Base-by-base conservation (phyloP, 2,329 filamentous ascomycete genomes). In the Paraphoma chrysanthemicola region DNA sequence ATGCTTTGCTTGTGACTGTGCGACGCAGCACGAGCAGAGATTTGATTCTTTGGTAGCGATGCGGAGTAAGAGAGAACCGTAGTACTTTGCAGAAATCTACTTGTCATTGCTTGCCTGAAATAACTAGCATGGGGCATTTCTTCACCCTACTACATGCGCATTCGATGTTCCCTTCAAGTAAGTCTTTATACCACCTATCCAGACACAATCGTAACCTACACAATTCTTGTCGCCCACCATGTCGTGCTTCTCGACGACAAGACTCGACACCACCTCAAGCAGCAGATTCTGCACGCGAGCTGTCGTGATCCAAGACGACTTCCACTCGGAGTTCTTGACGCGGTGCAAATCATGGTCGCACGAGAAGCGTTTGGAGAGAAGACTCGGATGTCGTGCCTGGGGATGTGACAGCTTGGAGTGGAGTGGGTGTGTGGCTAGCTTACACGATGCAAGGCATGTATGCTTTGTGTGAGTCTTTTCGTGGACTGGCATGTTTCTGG, bases 281-380 rank as follows among this genome's bases (percentile, higher is more conserved):
- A 18, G 43, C 7, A 12, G 44, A 46, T 46, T 12, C 17, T 30
- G 44, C 44, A 46, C 23, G 44, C 23, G 44, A 30, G 44, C 9
- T 31, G 44, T 17, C 9, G 44, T 46, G 43, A 16, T 17, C 44
- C 39, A 17, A 17, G 11, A 16, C 39, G 14, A 11, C 28, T 17
- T 42, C 52, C 44, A 49, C 38, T 58, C 39, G 47, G 52, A 42
- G 30, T 23, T 55, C 10, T 49, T 39, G 49, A 39, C 33, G 38
- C 16, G 39, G 39, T 16, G 39, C 17, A 29, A 4, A 8, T 12
- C 44, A 30, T 17, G 18, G 51, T 46, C 6, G 44, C 30, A 36
- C 44, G 47, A 12, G 47, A 44, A 54, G 44, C 48, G 48, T 47
- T 47, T 48, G 29, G 45, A 48, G 48, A 14, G n/a, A 51, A 44